A percentile compares a stretch with the other conserved stretches of the same genome.
Evolutionary conservation across 805 yeast species (phyloP).

Genomic region (Alloascoidea hylecoeti): DNA sequence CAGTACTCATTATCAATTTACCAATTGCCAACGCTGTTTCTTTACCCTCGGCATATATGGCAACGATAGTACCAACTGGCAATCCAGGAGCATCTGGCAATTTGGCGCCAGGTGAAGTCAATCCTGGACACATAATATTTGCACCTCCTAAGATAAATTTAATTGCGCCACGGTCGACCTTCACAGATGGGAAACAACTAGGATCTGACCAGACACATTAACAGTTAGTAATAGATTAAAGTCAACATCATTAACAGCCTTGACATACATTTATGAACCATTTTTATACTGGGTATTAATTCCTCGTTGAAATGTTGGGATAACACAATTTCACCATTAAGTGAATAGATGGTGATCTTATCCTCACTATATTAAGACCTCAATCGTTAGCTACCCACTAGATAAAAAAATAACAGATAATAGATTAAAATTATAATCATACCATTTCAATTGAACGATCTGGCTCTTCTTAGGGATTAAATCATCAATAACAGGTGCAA

Average conservation of each 20-base stretch:
- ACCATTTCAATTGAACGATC: conserved; percentile 63
- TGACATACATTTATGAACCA: conserved; percentile 48
- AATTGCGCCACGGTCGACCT: conserved; percentile 93
- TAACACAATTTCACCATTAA: conserved; percentile 61
- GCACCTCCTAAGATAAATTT: conserved; percentile 94
- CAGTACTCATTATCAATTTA: conserved; percentile 75
- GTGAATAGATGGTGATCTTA: conserved; percentile 61
- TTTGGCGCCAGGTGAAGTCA: conserved; percentile 70
- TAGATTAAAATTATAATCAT: background rate
- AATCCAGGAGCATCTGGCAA: conserved; percentile 62
- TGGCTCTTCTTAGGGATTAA: conserved; percentile 83
- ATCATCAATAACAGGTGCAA: conserved; percentile 68
- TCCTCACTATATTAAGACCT: conserved; percentile 36
- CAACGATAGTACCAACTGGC: conserved; percentile 57
- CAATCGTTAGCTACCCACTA: conserved; percentile 1
- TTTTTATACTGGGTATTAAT: conserved; percentile 58
- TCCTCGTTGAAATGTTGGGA: conserved; percentile 74
- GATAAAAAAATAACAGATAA: background rate
- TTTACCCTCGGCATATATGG: conserved; percentile 86
- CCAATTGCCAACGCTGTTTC: conserved; percentile 87
- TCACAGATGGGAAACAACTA: conserved; percentile 67
- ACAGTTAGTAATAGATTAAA: background rate
- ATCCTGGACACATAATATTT: conserved; percentile 93
- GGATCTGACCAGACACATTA: conserved; percentile 30
- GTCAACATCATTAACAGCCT: background rate